Evolutionary conservation across 148 eudicot species (phyloP).

Genomic region (Rhododendron henanense): DNA sequence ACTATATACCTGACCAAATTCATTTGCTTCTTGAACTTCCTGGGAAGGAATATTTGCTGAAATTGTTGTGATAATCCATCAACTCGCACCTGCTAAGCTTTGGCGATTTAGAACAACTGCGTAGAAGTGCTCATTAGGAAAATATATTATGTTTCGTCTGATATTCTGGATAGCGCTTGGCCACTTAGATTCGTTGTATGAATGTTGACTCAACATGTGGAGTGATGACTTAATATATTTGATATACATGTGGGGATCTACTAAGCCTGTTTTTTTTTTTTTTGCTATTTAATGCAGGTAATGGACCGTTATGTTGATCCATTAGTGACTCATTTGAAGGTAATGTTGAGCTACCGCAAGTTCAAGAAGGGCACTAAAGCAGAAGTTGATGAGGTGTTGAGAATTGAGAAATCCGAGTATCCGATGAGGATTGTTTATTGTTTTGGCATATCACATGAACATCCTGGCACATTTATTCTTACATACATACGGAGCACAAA

Average conservation of each 20-base stretch:
- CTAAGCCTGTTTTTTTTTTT: background rate
- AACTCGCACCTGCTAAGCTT: background rate
- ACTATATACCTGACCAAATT: background rate
- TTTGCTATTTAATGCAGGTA: constrained; percentile 45
- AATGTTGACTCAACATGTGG: background rate
- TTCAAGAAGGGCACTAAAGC: constrained; percentile 80
- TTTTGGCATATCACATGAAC: constrained; percentile 95
- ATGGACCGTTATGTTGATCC: constrained; percentile 99
- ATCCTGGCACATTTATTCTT: constrained; percentile 88
- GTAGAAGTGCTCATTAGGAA: background rate
- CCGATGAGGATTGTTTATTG: constrained; percentile 79
- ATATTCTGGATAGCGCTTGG: background rate
- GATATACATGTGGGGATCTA: background rate
- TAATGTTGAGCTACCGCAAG: constrained; percentile 83
- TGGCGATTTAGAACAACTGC: background rate
- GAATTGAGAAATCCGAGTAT: constrained; percentile 57
- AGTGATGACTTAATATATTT: no score
- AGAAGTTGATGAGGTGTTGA: constrained; percentile 83
- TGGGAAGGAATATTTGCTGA: background rate
- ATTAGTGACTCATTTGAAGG: constrained; percentile 70
- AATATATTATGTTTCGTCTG: background rate
- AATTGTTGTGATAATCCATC: background rate
- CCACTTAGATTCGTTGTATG: background rate
- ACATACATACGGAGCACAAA: constrained; percentile 81
- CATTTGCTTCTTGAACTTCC: background rate